Conservation (phyloP, 495 filamentous ascomycete species). For the Aspergillus sclerotioniger region DNA sequence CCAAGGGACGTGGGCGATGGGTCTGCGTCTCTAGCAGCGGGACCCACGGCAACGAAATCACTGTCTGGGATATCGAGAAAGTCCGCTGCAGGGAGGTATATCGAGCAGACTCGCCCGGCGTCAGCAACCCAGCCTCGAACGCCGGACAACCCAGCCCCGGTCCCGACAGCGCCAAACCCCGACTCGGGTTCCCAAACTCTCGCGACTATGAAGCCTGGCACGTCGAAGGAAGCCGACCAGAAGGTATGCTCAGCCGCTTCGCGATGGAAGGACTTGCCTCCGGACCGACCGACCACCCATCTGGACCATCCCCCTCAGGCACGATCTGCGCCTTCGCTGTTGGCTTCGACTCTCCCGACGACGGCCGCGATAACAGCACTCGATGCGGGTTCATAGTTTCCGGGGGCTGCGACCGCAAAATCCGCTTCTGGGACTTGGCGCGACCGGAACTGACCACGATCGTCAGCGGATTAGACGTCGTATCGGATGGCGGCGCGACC, state of each 20-base stretch:
- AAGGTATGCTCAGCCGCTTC: slow-evolving; percentile 86
- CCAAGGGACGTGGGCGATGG: slow-evolving; percentile 71
- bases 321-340: slow-evolving; percentile 49
- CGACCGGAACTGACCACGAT: slow-evolving; percentile 70
- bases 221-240: slow-evolving; percentile 84
- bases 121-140: slow-evolving; percentile 18
- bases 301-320: slow-evolving; percentile 20
- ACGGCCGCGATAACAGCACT: slow-evolving; percentile 40
- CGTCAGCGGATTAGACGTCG: slow-evolving; percentile 72
- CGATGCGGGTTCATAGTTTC: slow-evolving; percentile 72
- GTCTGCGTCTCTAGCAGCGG: slow-evolving; percentile 87
- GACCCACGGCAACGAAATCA: slow-evolving; percentile 81
- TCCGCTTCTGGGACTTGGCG: slow-evolving; percentile 87
- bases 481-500: slow-evolving; percentile 50
- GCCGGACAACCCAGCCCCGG: slow-evolving; percentile 10
- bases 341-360: slow-evolving; percentile 49
- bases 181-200: slow-evolving; percentile 39
- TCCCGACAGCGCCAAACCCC: background rate
- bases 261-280: slow-evolving; percentile 54
- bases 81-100: slow-evolving; percentile 86
- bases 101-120: slow-evolving; percentile 48
- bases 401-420: slow-evolving; percentile 83
- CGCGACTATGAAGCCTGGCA: slow-evolving; percentile 83
- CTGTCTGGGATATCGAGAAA: slow-evolving; percentile 94
- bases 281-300: slow-evolving; percentile 48